Percentiles rank a stretch among this genome's conserved stretches.
Evolutionary conservation across 202 grass and related monocot genomes (phyloP).

Genomic region (Bolboschoenoplectus hybrid): DNA sequence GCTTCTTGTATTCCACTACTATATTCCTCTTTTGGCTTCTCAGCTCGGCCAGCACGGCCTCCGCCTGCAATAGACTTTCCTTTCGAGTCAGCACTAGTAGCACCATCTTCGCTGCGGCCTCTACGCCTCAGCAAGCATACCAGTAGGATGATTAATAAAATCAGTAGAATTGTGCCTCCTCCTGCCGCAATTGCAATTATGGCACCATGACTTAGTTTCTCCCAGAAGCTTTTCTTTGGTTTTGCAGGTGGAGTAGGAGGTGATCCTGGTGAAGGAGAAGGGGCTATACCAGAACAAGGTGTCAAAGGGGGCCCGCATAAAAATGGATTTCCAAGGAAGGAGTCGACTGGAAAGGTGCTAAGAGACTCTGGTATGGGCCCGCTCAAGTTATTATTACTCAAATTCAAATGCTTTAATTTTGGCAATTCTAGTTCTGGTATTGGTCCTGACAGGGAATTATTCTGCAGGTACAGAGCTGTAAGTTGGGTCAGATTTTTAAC

Average conservation of each 20-base stretch:
- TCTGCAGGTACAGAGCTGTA: conserved; percentile 79
- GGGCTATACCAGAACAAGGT: conserved; percentile 57
- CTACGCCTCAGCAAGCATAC: conserved; percentile 79
- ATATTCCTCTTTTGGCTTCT: conserved; percentile 81
- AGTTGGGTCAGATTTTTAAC: conserved; percentile 81
- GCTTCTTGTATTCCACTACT: conserved; percentile 92
- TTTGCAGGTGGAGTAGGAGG: conserved; percentile 44
- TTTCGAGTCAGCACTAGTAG: conserved; percentile 50
- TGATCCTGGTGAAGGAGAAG: conserved; percentile 58
- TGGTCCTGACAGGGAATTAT: conserved; percentile 84
- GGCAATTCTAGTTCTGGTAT: conserved; percentile 83
- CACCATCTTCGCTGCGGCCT: conserved; percentile 38
- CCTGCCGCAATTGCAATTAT: conserved; percentile 63
- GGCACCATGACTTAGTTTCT: conserved; percentile 61
- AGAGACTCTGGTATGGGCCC: conserved; percentile 81
- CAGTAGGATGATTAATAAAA: conserved; percentile 60
- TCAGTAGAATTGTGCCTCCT: conserved; percentile 62
- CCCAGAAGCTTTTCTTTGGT: conserved; percentile 70
- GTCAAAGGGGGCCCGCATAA: conserved; percentile 72
- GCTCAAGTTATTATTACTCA: conserved; percentile 94
- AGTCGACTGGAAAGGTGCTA: conserved; percentile 63
- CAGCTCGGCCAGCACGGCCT: conserved; percentile 39
- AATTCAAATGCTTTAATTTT: conserved; percentile 83
- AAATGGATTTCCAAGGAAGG: conserved; percentile 82
- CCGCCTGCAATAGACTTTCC: conserved; percentile 65